Base-by-base conservation (phyloP, 176 grass and related monocot genomes). In the Thinopyrum elongatum region DNA sequence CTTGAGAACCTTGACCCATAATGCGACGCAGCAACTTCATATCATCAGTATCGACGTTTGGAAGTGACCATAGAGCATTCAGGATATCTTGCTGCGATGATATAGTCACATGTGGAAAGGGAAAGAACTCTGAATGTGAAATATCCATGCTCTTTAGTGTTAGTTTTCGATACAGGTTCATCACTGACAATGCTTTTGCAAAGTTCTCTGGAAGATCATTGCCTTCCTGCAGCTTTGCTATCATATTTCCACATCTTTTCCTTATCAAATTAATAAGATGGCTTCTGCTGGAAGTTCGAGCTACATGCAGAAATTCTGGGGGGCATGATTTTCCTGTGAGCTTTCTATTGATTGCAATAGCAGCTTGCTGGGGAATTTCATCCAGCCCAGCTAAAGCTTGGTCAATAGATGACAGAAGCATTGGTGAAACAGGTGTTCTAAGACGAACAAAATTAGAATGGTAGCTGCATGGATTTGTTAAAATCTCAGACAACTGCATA, bases 1-100 rank as follows among this genome's bases (percentile, higher is more conserved):
- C 11, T 70, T 77, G 38, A 70, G 65, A 86, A 86, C 63, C 84
- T 42, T 86, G 38, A 74, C 29, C 58, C 41, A 87, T 62, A 16
- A 86, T 79, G 57, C 31, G 42, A 15, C 9, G 41, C 66, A 87
- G 21, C 31, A 90, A 58, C 38, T 87, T 86, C 26, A 90, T 67
- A 1, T 87, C 76, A 29, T 58, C 44, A 27, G 6, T 22, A 8
- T 46, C 83, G 42, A 83, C 19, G 25, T 78, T 57, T 79, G 42
- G 19, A 65, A 86, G 79, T 65, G 57, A 83, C 89, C 84, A 90
- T 65, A 90, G 80, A 57, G 89, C 84, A 83, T 90, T 83, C 57
- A 90, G 57, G 74, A 86, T 65, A 79, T 79, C 33, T 59, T 79
- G 78, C 65, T 87, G 89, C 73, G 79, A 65, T 10, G 23, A 87